Conservation (phyloP, 2,329 filamentous ascomycete genomes). For the Dactylellina parvicollis region DNA sequence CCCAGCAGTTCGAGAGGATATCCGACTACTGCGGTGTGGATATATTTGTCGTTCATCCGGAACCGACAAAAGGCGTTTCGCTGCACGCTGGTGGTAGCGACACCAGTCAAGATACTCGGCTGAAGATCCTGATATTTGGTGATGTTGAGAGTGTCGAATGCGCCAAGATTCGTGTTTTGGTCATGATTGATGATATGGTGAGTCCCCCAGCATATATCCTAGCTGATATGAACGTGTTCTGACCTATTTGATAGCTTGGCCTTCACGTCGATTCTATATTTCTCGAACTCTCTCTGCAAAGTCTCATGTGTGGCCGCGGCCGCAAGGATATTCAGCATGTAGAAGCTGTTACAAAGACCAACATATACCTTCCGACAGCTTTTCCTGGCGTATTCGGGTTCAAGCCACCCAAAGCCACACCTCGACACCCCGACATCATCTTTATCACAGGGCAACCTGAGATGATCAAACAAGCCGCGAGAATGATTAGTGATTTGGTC, state of each 20-base stretch:
- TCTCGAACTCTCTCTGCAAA: slow-evolving; percentile 87
- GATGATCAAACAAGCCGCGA: slow-evolving; percentile 86
- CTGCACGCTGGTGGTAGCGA: slow-evolving; percentile 80
- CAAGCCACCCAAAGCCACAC: slow-evolving; percentile 80
- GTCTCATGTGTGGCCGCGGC: slow-evolving; percentile 89
- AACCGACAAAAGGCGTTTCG: slow-evolving; percentile 66
- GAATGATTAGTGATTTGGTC: slow-evolving; percentile 87
- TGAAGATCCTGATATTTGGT: slow-evolving; percentile 92
- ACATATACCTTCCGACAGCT: slow-evolving; percentile 96
- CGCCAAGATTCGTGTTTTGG: slow-evolving; percentile 92
- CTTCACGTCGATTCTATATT: slow-evolving; percentile 80
- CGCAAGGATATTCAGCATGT: slow-evolving; percentile 98
- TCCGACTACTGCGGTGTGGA: slow-evolving; percentile 91
- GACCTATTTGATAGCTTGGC: slow-evolving; percentile 67
- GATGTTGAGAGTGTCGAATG: slow-evolving; percentile 96
- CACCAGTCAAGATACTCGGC: slow-evolving; percentile 83
- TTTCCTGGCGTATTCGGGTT: slow-evolving; percentile 94
- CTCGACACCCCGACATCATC: slow-evolving; percentile 86
- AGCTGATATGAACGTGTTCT: slow-evolving; percentile 57
- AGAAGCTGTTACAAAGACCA: slow-evolving; percentile 92
- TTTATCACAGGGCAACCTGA: slow-evolving; percentile 94
- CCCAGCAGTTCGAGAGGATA: slow-evolving; percentile 86
- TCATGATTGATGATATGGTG: slow-evolving; percentile 82
- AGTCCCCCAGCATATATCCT: slow-evolving; percentile 23
- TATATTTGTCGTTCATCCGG: slow-evolving; percentile 83